phyloP scores from a whole-genome alignment of 2,329 filamentous ascomycete genomes.

The Curvularia eragrostidis region DNA sequence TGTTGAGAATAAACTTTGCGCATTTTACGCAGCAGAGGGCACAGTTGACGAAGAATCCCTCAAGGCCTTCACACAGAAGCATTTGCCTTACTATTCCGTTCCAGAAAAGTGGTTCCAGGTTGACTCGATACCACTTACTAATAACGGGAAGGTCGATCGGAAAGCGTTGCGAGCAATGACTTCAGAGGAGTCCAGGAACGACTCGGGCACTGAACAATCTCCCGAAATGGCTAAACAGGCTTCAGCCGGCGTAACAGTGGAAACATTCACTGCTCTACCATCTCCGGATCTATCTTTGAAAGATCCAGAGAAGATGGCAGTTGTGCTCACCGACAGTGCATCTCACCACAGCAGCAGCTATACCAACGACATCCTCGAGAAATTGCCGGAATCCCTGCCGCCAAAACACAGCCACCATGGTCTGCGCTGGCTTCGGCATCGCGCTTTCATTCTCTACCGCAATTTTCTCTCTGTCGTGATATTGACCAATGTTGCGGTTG shows the following conservation, averaged over 20 bases:
- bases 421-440: conserved; percentile 42
- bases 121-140: conserved; percentile 57
- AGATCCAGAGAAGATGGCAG: conserved; percentile 16
- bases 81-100: conserved; percentile 63
- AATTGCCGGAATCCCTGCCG: conserved; percentile 30
- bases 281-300: background rate
- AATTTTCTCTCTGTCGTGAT: conserved; percentile 40
- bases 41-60: conserved; percentile 42
- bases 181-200: background rate
- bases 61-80: conserved; percentile 50
- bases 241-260: background rate
- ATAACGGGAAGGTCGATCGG: conserved; percentile 66
- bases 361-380: conserved; percentile 18
- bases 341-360: conserved; percentile 23
- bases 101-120: conserved; percentile 57
- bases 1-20: conserved; percentile 58
- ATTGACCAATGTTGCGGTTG: conserved; percentile 34
- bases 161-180: conserved; percentile 49
- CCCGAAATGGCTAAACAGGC: background rate
- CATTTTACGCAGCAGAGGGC: conserved; percentile 56
- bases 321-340: conserved; percentile 17
- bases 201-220: conserved; percentile 4
- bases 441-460: conserved; percentile 42
- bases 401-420: conserved; percentile 39
- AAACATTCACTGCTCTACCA: background rate